Evolutionary conservation across 2,329 filamentous ascomycete genomes (phyloP).

Genomic region (Raffaelea deltoideospora): DNA sequence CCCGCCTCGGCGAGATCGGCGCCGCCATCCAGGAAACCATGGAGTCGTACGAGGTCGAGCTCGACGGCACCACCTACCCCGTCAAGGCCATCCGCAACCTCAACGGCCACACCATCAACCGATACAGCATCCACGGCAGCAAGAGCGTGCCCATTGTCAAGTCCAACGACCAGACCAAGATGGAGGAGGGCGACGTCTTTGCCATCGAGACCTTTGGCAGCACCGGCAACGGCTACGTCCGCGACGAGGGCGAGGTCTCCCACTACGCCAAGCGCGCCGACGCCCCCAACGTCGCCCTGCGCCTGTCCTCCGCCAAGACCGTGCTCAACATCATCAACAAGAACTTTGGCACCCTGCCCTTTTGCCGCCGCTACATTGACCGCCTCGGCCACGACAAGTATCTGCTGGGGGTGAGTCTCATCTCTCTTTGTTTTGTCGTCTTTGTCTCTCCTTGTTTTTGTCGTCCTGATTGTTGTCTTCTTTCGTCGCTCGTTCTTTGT

Average conservation of each 20-base stretch:
- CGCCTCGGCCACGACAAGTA: conserved; percentile 92
- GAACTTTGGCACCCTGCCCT: conserved; percentile 88
- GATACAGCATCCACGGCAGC: conserved; percentile 78
- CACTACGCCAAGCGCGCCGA: conserved; percentile 71
- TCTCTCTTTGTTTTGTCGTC: too few relatives aligned
- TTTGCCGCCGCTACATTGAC: conserved; percentile 81
- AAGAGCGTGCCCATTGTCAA: conserved; percentile 94
- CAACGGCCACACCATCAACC: conserved; percentile 80
- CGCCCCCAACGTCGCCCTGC: conserved; percentile 59
- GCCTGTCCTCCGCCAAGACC: conserved; percentile 69
- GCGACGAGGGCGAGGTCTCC: conserved; percentile 78
- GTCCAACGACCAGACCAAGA: conserved; percentile 75
- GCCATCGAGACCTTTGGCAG: conserved; percentile 94
- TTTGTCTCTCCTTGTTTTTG: not conserved
- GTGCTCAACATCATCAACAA: conserved; percentile 84
- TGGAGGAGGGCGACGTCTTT: conserved; percentile 94
- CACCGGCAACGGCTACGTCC: conserved; percentile 77
- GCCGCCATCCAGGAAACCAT: conserved; percentile 76
- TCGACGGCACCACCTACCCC: conserved; percentile 62
- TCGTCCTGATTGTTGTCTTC: not conserved
- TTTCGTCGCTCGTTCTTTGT: not conserved
- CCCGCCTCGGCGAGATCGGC: conserved; percentile 73
- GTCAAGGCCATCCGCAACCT: conserved; percentile 79
- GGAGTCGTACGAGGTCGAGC: conserved; percentile 83
- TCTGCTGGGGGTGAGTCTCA: conserved; percentile 56